A percentile compares a stretch with the other conserved stretches of the same genome.
phyloP scores from a whole-genome alignment of 2,329 filamentous ascomycete genomes.

The Hirsutella rhossiliensis region DNA sequence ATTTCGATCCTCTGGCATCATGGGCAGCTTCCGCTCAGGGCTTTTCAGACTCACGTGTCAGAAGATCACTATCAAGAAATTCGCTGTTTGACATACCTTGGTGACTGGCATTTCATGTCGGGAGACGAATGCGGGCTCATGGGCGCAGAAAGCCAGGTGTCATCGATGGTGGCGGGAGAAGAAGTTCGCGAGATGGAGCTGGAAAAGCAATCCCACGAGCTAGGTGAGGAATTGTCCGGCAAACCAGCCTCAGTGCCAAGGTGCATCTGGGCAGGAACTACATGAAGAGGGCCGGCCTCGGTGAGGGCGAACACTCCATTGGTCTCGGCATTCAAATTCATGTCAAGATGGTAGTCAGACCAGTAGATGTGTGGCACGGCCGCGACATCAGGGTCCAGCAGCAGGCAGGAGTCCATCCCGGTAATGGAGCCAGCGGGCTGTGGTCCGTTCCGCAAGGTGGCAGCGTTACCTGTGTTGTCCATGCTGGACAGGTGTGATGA shows the following conservation, averaged over 20 bases:
- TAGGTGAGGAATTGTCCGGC: slow-evolving; percentile 35
- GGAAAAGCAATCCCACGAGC: slow-evolving; percentile 40
- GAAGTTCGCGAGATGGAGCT: slow-evolving; percentile 39
- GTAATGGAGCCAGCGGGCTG: slow-evolving; percentile 25
- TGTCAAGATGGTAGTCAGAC: slow-evolving; percentile 31
- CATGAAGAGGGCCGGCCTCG: slow-evolving; percentile 34
- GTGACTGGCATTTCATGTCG: slow-evolving; percentile 36
- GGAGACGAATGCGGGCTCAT: slow-evolving; percentile 33
- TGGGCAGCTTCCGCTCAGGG: slow-evolving; percentile 17
- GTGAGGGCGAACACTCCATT: slow-evolving; percentile 29
- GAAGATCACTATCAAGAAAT: not conserved
- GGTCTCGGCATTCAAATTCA: slow-evolving; percentile 29
- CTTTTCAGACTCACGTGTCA: slow-evolving; percentile 12
- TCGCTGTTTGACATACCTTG: slow-evolving; percentile 32
- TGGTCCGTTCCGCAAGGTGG: slow-evolving; percentile 28
- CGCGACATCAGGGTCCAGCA: slow-evolving; percentile 36
- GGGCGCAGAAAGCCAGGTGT: slow-evolving; percentile 27
- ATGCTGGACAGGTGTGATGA: slow-evolving; percentile 36
- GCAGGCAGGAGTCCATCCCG: slow-evolving; percentile 39
- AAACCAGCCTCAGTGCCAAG: slow-evolving; percentile 39
- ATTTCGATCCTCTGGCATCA: slow-evolving; percentile 15
- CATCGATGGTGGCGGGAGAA: slow-evolving; percentile 36
- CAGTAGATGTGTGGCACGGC: slow-evolving; percentile 39
- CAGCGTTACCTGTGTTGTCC: slow-evolving; percentile 40
- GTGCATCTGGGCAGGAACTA: slow-evolving; percentile 44